Evolutionary conservation across 179 eudicot genomes (phyloP).

Genomic region (Silene vulgaris): DNA sequence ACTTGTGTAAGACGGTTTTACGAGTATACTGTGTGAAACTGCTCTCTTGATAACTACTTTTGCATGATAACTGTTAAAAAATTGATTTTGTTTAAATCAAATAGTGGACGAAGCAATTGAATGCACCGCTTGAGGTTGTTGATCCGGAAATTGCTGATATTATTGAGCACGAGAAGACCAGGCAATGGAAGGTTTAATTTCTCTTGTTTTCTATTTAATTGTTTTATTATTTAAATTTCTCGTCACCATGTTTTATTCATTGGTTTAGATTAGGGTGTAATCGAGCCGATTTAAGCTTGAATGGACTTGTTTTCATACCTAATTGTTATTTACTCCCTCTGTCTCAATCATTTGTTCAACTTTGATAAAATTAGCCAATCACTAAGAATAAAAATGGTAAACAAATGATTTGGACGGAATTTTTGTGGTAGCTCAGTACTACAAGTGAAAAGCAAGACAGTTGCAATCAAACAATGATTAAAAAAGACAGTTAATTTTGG

Average conservation of each 20-base stretch:
- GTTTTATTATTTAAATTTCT: neutral
- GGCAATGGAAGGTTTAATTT: conserved; percentile 82
- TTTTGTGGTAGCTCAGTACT: neutral
- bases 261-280: neutral
- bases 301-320: neutral
- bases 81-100: neutral
- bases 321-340: no score
- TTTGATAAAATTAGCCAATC: no score
- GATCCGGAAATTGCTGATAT: conserved; percentile 93
- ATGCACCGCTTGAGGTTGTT: conserved; percentile 68
- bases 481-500: neutral
- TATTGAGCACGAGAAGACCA: conserved; percentile 83
- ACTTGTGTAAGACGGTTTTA: neutral
- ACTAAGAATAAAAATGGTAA: no score
- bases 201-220: neutral
- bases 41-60: neutral
- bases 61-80: neutral
- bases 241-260: neutral
- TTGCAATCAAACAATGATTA: neutral
- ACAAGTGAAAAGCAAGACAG: neutral
- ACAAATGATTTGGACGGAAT: neutral
- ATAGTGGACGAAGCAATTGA: conserved; percentile 88
- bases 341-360: no score
- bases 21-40: no score
- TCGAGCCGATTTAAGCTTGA: neutral